phyloP scores from a whole-genome alignment of 2,329 filamentous ascomycete species.

The Fusarium sp. region DNA sequence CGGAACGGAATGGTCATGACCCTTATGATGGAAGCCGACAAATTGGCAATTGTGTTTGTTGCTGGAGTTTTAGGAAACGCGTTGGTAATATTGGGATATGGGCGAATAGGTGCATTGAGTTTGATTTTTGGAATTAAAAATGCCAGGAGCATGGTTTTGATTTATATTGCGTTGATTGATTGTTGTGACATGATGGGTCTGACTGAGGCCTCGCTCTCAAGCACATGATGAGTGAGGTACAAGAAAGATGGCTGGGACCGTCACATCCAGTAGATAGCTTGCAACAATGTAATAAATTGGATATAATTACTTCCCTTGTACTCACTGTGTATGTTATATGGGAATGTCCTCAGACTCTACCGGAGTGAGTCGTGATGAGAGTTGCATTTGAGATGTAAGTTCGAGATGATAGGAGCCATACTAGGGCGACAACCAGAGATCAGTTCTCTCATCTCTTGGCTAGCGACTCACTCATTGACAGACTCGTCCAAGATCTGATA shows the following conservation, averaged over 20 bases:
- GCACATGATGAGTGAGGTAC: too few species aligned
- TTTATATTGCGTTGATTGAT: background rate
- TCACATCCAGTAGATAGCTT: background rate
- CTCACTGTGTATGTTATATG: background rate
- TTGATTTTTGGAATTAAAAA: constrained; percentile 24
- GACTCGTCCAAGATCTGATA: too few species aligned
- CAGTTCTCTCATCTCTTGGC: background rate
- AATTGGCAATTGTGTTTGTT: constrained; percentile 15
- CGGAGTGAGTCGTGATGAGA: background rate
- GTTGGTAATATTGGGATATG: constrained; percentile 4
- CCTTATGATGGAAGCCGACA: constrained; percentile 32
- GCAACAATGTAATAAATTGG: background rate
- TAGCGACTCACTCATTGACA: background rate
- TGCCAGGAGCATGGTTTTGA: constrained; percentile 30
- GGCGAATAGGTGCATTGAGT: constrained; percentile 18
- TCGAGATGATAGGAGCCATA: background rate
- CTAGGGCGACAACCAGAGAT: background rate
- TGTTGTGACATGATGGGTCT: background rate
- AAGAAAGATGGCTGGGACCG: background rate
- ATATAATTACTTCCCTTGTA: background rate
- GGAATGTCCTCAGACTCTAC: background rate
- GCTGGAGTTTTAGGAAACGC: constrained; percentile 11
- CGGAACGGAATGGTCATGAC: constrained; percentile 46
- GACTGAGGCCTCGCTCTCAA: background rate
- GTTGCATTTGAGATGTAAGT: background rate